A percentile compares a stretch with the other conserved stretches of the same genome.
Conservation (phyloP, 352 stramenopile species). For the Phytophthora hybrid region DNA sequence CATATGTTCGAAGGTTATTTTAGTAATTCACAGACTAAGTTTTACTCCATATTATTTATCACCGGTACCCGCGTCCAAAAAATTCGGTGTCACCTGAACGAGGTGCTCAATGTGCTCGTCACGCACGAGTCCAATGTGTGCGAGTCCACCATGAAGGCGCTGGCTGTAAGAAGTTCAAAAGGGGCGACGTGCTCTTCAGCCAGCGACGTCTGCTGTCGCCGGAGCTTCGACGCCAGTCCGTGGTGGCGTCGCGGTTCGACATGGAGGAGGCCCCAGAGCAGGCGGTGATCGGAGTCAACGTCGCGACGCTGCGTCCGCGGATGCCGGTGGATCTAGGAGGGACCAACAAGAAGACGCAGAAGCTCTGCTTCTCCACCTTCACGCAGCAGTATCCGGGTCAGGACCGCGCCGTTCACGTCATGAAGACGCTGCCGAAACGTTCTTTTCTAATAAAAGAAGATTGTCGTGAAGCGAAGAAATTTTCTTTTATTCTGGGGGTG, state of each 20-base stretch:
- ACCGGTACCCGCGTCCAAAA: too few relatives aligned
- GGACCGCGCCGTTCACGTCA: constrained; percentile 63
- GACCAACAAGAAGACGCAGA: constrained; percentile 55
- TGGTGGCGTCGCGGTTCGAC: constrained; percentile 30
- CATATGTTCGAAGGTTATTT: too few relatives aligned
- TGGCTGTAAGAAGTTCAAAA: constrained; percentile 58
- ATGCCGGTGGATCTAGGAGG: constrained; percentile 39
- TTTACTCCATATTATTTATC: too few relatives aligned
- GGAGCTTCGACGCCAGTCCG: constrained; percentile 39
- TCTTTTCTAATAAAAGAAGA: too few relatives aligned
- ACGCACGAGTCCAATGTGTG: too few relatives aligned
- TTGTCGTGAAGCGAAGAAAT: too few relatives aligned
- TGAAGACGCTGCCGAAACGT: constrained; percentile 66
- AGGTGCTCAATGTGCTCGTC: too few relatives aligned
- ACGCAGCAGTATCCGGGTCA: constrained; percentile 53
- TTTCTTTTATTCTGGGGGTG: too few relatives aligned
- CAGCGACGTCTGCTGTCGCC: constrained; percentile 33
- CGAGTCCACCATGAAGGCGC: constrained; percentile 53
- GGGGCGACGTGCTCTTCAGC: constrained; percentile 52
- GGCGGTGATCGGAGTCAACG: constrained; percentile 39
- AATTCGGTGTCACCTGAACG: too few relatives aligned
- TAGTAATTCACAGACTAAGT: too few relatives aligned
- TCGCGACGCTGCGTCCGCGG: constrained; percentile 37
- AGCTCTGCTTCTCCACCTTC: constrained; percentile 57
- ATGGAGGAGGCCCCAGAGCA: constrained; percentile 33